Percentiles rank a stretch among this genome's conserved stretches.
These are phyloP conservation scores for Smallanthus sonchifolius DNA, from an alignment of 129 eudicot species.

Conservation along the genomic window DNA sequence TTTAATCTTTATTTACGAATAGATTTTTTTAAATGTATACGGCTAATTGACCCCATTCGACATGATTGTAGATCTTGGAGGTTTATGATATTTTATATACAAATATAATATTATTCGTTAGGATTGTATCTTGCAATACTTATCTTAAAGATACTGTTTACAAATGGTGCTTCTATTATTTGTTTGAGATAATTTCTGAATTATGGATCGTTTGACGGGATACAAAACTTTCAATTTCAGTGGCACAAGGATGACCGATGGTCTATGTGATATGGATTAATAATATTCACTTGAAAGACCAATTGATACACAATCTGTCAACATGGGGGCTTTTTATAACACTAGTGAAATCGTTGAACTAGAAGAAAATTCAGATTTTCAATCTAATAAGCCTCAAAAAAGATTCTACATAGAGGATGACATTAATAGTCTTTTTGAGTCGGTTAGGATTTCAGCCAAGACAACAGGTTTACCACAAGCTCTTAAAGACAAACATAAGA, in stretches of 20 bases:
- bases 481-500: slow-evolving; percentile 41
- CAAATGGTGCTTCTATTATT: slow-evolving; percentile 5
- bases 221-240: not conserved
- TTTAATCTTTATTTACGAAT: not conserved
- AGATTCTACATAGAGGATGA: slow-evolving; percentile 63
- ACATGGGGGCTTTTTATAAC: slow-evolving; percentile 39
- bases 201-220: not conserved
- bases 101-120: not conserved
- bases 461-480: slow-evolving; percentile 27
- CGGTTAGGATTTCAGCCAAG: slow-evolving; percentile 47
- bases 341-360: slow-evolving; percentile 59
- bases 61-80: not conserved
- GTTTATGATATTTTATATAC: slow-evolving; percentile 12
- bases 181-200: not conserved
- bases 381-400: slow-evolving; percentile 33
- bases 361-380: slow-evolving; percentile 32
- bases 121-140: not conserved
- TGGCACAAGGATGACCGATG: slow-evolving; percentile 2
- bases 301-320: not conserved
- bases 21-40: not conserved
- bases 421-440: slow-evolving; percentile 72
- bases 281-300: not conserved
- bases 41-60: not conserved
- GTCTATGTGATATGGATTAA: not conserved
- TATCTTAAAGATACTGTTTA: slow-evolving; percentile 8